phyloP scores from a whole-genome alignment of 179 eudicot genomes.

The Beta corolliflora region DNA sequence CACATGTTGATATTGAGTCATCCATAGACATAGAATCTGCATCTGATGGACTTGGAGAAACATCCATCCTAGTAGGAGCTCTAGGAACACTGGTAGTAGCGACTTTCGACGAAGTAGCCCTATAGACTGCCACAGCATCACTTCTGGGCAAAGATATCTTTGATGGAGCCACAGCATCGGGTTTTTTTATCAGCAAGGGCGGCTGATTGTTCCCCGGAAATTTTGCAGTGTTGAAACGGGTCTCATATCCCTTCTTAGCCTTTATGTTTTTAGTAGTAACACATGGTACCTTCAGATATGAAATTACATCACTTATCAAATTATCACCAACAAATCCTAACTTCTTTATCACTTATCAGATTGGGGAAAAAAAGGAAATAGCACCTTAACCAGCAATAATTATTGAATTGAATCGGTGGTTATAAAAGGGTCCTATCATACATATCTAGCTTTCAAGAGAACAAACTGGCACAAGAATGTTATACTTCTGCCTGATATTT shows the following conservation, averaged over 20 bases:
- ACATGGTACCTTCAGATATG: conserved; percentile 55
- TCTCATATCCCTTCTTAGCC: conserved; percentile 47
- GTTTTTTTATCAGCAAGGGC: conserved; percentile 27
- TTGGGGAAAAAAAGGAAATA: no score
- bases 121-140: conserved; percentile 31
- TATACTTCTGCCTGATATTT: no score
- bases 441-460: no score
- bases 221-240: no score
- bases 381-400: no score
- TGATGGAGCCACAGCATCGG: conserved; percentile 28
- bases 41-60: conserved; percentile 32
- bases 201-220: conserved; percentile 38
- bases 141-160: conserved; percentile 15
- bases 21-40: conserved; percentile 67
- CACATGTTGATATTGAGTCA: conserved; percentile 81
- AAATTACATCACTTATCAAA: background rate
- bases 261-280: conserved; percentile 41
- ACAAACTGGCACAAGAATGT: no score
- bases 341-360: background rate
- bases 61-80: conserved; percentile 43
- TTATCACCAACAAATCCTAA: background rate
- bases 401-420: no score
- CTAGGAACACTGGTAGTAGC: conserved; percentile 23
- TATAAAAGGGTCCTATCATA: no score
- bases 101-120: conserved; percentile 18